These are phyloP conservation scores for Leucocoprinus sp. DNA, from an alignment of 768 basidiomycete genomes.

Conservation along the genomic window DNA sequence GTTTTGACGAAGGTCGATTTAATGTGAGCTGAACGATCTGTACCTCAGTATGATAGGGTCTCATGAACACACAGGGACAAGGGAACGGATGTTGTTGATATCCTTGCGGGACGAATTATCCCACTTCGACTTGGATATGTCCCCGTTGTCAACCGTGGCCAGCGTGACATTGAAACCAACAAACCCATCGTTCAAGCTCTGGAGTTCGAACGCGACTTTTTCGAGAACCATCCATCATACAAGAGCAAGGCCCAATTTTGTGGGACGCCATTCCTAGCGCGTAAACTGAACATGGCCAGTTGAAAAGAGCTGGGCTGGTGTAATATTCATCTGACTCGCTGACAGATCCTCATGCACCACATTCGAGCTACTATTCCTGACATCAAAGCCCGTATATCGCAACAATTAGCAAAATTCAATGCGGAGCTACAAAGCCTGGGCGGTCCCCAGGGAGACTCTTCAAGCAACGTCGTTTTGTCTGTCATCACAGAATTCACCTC, in stretches of 20 bases:
- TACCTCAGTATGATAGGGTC: neutral
- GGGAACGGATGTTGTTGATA: conserved; percentile 98
- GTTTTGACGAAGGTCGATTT: conserved; percentile 97
- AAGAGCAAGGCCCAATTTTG: conserved; percentile 93
- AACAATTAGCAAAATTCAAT: conserved; percentile 83
- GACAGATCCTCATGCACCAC: conserved; percentile 96
- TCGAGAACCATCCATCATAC: conserved; percentile 91
- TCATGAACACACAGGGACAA: conserved; percentile 62
- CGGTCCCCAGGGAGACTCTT: conserved; percentile 81
- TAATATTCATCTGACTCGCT: neutral
- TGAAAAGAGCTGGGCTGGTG: conserved; percentile 2
- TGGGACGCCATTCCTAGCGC: conserved; percentile 92
- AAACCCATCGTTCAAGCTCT: conserved; percentile 83
- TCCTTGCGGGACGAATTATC: conserved; percentile 94
- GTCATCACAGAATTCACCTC: conserved; percentile 98
- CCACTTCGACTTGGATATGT: conserved; percentile 96
- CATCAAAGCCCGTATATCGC: conserved; percentile 92
- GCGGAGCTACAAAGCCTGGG: conserved; percentile 79
- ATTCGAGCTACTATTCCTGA: conserved; percentile 97
- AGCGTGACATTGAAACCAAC: conserved; percentile 88
- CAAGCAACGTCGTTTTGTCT: conserved; percentile 88
- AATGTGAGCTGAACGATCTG: conserved; percentile 54
- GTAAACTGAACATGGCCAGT: conserved; percentile 88
- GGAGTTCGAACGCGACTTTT: conserved; percentile 86
- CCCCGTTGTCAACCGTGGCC: conserved; percentile 97